These are phyloP conservation scores for Colletotrichum eremochloae DNA, from an alignment of 2,329 filamentous ascomycete genomes.

Conservation along the genomic window DNA sequence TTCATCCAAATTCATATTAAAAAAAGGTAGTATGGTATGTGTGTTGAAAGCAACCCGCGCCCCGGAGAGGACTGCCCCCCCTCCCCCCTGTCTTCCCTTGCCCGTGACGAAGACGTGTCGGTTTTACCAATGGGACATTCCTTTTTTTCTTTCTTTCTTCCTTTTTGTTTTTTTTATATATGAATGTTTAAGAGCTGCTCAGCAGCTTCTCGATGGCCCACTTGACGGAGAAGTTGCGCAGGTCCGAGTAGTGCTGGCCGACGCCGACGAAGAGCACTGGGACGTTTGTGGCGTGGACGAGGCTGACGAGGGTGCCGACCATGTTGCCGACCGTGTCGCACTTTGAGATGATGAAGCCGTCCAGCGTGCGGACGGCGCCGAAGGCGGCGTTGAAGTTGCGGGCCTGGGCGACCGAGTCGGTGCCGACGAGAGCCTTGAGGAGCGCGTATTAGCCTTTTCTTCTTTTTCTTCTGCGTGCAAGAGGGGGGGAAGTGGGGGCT, in stretches of 20 bases:
- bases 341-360: conserved; percentile 98
- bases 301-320: conserved; percentile 94
- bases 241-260: conserved; percentile 77
- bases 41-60: not conserved
- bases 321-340: conserved; percentile 99
- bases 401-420: conserved; percentile 94
- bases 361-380: conserved; percentile 82
- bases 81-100: not conserved
- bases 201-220: conserved; percentile 78
- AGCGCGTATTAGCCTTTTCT: not conserved
- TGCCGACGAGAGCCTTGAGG: conserved; percentile 84
- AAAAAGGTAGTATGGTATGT: not conserved
- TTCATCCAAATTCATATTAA: conserved; percentile 6
- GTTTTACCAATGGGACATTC: not conserved
- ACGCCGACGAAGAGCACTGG: conserved; percentile 92
- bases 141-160: not conserved
- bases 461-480: not conserved
- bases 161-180: not conserved
- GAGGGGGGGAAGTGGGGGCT: conserved; percentile 31
- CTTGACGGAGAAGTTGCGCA: conserved; percentile 77
- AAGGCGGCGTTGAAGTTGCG: conserved; percentile 97
- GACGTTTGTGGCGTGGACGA: conserved; percentile 97
- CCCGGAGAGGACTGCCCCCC: not conserved
- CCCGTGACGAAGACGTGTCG: not conserved
- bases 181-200: conserved; percentile 57